Evolutionary conservation across 495 filamentous ascomycete genomes (phyloP).

Genomic region (Melanomma pulvis-pyrius): DNA sequence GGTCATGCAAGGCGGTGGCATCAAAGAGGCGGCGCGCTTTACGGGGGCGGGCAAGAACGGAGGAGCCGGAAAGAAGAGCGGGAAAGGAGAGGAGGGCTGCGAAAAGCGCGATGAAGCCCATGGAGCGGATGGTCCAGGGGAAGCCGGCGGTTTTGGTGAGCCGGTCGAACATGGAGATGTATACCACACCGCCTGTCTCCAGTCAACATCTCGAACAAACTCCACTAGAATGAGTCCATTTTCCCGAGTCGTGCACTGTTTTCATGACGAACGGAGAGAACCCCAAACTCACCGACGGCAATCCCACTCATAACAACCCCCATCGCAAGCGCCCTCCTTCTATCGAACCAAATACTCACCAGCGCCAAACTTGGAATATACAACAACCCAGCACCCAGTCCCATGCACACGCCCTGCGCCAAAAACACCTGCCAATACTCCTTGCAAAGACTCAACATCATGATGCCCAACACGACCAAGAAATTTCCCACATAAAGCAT

Average conservation of each 20-base stretch:
- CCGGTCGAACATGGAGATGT: constrained; percentile 33
- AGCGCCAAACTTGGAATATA: constrained; percentile 35
- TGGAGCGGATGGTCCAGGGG: constrained; percentile 37
- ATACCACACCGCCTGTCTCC: constrained; percentile 27
- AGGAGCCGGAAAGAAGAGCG: constrained; percentile 23
- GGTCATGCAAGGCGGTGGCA: constrained; percentile 23
- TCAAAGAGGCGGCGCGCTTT: constrained; percentile 34
- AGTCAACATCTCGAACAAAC: constrained; percentile 3
- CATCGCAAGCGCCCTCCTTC: constrained; percentile 31
- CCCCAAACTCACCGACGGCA: constrained; percentile 28
- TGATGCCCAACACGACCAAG: constrained; percentile 36
- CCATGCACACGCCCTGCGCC: constrained; percentile 36
- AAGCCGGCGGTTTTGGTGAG: constrained; percentile 30
- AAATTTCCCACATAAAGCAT: constrained; percentile 38
- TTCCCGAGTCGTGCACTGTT: background rate
- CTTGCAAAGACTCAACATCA: constrained; percentile 36
- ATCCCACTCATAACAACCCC: constrained; percentile 36
- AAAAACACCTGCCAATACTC: constrained; percentile 40
- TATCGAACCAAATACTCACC: constrained; percentile 32
- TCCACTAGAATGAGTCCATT: background rate
- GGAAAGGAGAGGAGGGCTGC: constrained; percentile 27
- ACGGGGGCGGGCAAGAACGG: constrained; percentile 21
- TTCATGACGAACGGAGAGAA: background rate
- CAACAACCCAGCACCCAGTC: constrained; percentile 33
- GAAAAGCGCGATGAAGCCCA: constrained; percentile 36